phyloP scores from a whole-genome alignment of 257 asterid genomes.

The Solanum pimpinellifolium region DNA sequence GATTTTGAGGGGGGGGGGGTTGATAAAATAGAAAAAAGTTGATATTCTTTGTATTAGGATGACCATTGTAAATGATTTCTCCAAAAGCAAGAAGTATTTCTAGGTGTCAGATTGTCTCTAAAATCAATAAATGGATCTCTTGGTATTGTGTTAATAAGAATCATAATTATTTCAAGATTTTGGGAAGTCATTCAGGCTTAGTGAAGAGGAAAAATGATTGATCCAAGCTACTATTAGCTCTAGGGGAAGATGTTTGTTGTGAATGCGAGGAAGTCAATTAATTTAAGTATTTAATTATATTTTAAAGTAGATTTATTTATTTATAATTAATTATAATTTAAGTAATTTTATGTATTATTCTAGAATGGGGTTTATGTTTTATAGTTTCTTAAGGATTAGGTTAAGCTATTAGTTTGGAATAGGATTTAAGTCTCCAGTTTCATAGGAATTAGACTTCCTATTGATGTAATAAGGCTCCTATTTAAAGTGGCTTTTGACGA shows the following conservation, averaged over 20 bases:
- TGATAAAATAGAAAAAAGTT: neutral
- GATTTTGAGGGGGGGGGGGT: neutral
- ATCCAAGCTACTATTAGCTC: neutral
- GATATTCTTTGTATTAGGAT: neutral
- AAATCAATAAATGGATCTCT: neutral
- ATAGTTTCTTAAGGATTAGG: neutral
- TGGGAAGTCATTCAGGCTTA: neutral
- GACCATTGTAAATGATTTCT: neutral
- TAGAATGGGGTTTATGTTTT: neutral
- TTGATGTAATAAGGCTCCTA: neutral
- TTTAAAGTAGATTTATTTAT: neutral
- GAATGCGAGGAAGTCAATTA: neutral
- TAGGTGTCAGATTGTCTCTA: neutral
- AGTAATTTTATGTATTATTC: neutral
- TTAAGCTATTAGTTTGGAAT: neutral
- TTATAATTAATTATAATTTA: no score
- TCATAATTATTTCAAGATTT: neutral
- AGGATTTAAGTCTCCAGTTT: neutral
- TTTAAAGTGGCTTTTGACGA: neutral
- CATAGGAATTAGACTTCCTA: neutral
- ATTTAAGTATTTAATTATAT: neutral
- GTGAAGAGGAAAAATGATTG: neutral
- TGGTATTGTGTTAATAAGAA: neutral
- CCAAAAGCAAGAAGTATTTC: neutral
- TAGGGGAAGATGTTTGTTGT: neutral